phyloP scores from a whole-genome alignment of 768 basidiomycete species.

The Suillus subluteus region DNA sequence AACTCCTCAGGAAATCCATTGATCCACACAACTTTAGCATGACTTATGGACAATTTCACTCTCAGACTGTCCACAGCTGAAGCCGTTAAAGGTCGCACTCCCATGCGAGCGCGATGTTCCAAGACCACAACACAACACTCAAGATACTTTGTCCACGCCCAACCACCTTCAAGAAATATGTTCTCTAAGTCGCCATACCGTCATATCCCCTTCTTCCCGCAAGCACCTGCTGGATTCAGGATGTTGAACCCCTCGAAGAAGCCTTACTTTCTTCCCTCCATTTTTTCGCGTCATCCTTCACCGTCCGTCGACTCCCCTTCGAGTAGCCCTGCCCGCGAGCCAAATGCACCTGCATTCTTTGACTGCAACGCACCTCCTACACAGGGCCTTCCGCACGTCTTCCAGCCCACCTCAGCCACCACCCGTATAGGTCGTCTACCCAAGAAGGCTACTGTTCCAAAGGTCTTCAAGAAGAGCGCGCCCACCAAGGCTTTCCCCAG shows the following conservation, averaged over 20 bases:
- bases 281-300: slow-evolving; percentile 13
- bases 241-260: slow-evolving; percentile 17
- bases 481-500: neutral
- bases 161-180: slow-evolving; percentile 19
- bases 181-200: slow-evolving; percentile 17
- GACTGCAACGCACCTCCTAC: slow-evolving; percentile 19
- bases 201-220: slow-evolving; percentile 17
- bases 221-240: slow-evolving; percentile 33
- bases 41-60: neutral
- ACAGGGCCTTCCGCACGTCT: slow-evolving; percentile 9
- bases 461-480: neutral
- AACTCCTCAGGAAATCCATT: neutral
- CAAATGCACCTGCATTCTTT: neutral
- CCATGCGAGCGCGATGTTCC: neutral
- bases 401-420: neutral
- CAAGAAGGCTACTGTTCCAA: neutral
- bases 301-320: slow-evolving; percentile 21
- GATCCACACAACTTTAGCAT: neutral
- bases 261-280: slow-evolving; percentile 17
- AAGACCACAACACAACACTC: neutral
- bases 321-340: slow-evolving; percentile 20
- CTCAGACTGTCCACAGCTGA: neutral
- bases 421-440: neutral
- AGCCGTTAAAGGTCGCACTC: neutral
- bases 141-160: neutral